These are phyloP conservation scores for Lactarius tabidus DNA, from an alignment of 768 basidiomycete genomes.

Conservation along the genomic window DNA sequence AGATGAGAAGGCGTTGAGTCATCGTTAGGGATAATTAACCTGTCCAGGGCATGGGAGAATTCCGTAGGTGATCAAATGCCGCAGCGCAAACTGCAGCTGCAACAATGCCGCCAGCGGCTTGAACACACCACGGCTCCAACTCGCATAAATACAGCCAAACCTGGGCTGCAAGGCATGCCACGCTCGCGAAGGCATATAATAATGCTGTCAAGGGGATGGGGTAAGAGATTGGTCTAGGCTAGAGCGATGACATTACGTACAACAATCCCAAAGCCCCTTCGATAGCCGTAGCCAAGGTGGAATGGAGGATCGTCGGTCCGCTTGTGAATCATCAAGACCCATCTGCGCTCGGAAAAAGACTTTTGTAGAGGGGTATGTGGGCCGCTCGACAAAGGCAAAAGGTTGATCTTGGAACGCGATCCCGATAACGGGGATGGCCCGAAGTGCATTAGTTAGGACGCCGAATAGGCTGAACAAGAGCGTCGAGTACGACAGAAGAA, in stretches of 20 bases:
- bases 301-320: not conserved
- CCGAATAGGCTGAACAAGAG: constrained; percentile 19
- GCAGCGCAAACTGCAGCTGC: not conserved
- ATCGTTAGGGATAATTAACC: not conserved
- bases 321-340: not conserved
- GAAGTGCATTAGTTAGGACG: not conserved
- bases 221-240: not conserved
- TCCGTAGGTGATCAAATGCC: constrained; percentile 1
- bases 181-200: not conserved
- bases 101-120: not conserved
- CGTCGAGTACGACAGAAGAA: constrained; percentile 6
- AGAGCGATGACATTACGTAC: not conserved
- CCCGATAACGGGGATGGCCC: not conserved
- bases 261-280: not conserved
- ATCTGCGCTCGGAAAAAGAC: not conserved
- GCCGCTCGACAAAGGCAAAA: not conserved
- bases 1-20: not conserved
- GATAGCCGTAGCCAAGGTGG: not conserved
- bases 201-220: not conserved
- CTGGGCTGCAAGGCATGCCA: constrained; percentile 1
- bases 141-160: constrained; percentile 12
- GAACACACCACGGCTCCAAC: not conserved
- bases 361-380: not conserved
- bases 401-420: not conserved
- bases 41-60: constrained; percentile 1